Evolutionary conservation across 73 alveolate genomes (phyloP).

Genomic region (Paraurostyla sp.): DNA sequence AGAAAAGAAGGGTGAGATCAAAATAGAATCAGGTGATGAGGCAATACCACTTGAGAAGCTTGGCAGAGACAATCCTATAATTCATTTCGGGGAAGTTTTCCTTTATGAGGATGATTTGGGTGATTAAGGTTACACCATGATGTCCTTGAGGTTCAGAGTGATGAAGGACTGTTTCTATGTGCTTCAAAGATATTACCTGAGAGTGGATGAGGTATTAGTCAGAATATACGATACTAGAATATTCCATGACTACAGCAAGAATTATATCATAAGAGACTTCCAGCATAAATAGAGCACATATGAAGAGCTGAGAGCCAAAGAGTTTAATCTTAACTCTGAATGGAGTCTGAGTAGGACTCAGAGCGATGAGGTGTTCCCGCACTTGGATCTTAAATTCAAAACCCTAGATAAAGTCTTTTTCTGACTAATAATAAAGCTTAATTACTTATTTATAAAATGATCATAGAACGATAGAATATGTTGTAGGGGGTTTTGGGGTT

Average conservation of each 20-base stretch:
- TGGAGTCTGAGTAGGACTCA: slow-evolving; percentile 90
- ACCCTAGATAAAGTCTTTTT: slow-evolving; percentile 78
- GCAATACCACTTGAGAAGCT: slow-evolving; percentile 92
- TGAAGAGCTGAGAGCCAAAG: slow-evolving; percentile 84
- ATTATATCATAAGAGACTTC: slow-evolving; percentile 89
- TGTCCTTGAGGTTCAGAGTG: slow-evolving; percentile 95
- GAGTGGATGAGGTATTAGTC: slow-evolving; percentile 97
- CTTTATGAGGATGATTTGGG: slow-evolving; percentile 97
- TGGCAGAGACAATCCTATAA: slow-evolving; percentile 93
- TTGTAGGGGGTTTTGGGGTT: too few species aligned
- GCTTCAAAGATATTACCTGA: slow-evolving; percentile 92
- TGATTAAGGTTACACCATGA: slow-evolving; percentile 92
- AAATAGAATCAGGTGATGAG: slow-evolving; percentile 85
- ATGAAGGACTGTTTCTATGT: slow-evolving; percentile 99
- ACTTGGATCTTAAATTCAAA: slow-evolving; percentile 72
- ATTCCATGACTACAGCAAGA: slow-evolving; percentile 90
- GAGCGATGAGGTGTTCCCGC: slow-evolving; percentile 88
- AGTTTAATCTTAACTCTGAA: slow-evolving; percentile 84
- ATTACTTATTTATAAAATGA: too few species aligned
- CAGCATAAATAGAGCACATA: slow-evolving; percentile 90
- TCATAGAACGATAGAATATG: too few species aligned
- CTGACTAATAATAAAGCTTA: slow-evolving; percentile 36
- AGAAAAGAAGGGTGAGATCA: slow-evolving; percentile 27
- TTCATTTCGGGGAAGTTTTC: slow-evolving; percentile 88
- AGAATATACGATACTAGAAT: slow-evolving; percentile 98